These are phyloP conservation scores for Cryptosporidium viatorum DNA, from an alignment of 169 alveolate genomes.

Conservation along the genomic window DNA sequence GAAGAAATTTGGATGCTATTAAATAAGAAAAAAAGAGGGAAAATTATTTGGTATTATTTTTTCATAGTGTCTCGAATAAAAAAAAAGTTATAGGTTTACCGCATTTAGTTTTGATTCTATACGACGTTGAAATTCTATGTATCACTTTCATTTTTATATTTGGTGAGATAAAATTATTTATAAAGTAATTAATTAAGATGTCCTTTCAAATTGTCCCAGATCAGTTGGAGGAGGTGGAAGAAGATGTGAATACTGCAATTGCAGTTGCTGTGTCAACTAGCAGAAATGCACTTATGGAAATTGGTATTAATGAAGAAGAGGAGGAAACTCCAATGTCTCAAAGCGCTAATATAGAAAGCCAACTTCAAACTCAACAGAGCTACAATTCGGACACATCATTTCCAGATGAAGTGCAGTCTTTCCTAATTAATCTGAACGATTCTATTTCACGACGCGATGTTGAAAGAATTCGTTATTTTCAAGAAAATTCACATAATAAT, in stretches of 20 bases:
- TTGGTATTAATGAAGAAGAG: slow-evolving; percentile 43
- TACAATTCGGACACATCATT: slow-evolving; percentile 13
- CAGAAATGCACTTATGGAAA: slow-evolving; percentile 37
- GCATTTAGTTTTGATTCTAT: neutral
- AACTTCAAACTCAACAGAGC: slow-evolving; percentile 13
- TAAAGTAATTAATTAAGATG: slow-evolving; percentile 12
- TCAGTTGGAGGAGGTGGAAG: slow-evolving; percentile 68
- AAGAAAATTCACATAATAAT: slow-evolving; percentile 12
- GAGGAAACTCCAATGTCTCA: slow-evolving; percentile 63
- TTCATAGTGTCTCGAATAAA: slow-evolving; percentile 6
- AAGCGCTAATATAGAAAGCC: slow-evolving; percentile 19
- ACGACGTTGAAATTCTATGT: neutral
- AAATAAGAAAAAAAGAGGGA: neutral
- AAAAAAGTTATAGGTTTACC: slow-evolving; percentile 8
- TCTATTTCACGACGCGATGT: slow-evolving; percentile 40
- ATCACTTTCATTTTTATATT: neutral
- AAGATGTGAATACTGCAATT: slow-evolving; percentile 61
- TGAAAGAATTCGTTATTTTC: slow-evolving; percentile 58
- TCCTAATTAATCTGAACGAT: slow-evolving; percentile 25
- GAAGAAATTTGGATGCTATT: too few relatives aligned
- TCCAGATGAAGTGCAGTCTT: slow-evolving; percentile 69
- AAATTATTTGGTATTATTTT: neutral
- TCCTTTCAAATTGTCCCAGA: slow-evolving; percentile 63
- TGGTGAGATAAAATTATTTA: neutral
- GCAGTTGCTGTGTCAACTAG: slow-evolving; percentile 65